Evolutionary conservation across 257 asterid species (phyloP), one percentile per base, ranked within the genome.

Genomic region (Ilex aquifolium): DNA sequence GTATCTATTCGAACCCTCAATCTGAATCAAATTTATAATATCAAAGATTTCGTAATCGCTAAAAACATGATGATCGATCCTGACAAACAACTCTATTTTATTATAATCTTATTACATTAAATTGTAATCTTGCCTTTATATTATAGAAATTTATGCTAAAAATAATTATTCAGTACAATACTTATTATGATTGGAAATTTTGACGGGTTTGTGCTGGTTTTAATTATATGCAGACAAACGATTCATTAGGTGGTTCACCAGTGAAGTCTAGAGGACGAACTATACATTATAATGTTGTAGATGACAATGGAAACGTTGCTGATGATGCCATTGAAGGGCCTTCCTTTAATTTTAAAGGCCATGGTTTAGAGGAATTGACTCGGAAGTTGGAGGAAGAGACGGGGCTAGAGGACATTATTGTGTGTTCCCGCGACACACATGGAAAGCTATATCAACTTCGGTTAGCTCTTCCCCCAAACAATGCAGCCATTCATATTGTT

Each of bases 401-500:
- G 10, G 95, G 85, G 27, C 64, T 86, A 4, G 88, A 77, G 66
- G 77, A 80, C 36, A 70, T 88, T 1, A 77, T 84, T 9, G 88
- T 85, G 27, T 92, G 97, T 61, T 87, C 86, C 0, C 69, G 79
- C 17, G 89, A 89, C 72, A 62, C 69, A n/a, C 72, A 71, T 54
- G 91, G 87, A 53, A 84, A 89, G 73, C 79, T 92, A 50, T 85
- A 79, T 79, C 97, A 95, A 3, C 93, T 92, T 32, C 84, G 95
- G 44, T 40, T 89, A 82, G 86, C 89, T 50, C 80, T 92, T 54
- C 98, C 98, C 65, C 98, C 98, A 53, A 92, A 85, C 80, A 87
- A 83, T 65, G 85, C 93, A 31, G 79, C 93, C n/a, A 87, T 92
- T 95, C 77, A 82, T 32, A 73, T 89, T 40, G 95, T 92, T 56